These are phyloP conservation scores for Kodamaea laetipori DNA, from an alignment of 805 yeast species.

Conservation along the genomic window DNA sequence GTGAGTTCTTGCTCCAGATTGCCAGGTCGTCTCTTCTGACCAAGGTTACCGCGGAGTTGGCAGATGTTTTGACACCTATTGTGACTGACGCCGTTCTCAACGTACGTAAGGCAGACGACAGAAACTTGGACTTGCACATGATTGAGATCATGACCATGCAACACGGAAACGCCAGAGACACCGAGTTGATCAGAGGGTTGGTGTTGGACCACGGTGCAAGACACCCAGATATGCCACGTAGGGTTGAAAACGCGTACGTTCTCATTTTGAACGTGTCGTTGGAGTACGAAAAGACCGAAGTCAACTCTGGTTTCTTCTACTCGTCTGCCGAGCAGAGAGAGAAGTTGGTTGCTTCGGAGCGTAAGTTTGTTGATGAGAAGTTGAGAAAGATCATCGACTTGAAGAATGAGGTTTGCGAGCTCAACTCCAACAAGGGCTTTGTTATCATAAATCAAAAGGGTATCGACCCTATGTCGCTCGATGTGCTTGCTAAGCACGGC, in stretches of 20 bases:
- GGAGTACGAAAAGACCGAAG: slow-evolving; percentile 97
- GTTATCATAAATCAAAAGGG: slow-evolving; percentile 98
- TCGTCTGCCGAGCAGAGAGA: slow-evolving; percentile 96
- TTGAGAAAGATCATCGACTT: slow-evolving; percentile 87
- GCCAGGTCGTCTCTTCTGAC: slow-evolving; percentile 89
- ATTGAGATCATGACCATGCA: slow-evolving; percentile 98
- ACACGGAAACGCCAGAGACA: slow-evolving; percentile 81
- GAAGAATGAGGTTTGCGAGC: slow-evolving; percentile 87
- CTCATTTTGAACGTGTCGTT: slow-evolving; percentile 89
- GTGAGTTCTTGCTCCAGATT: slow-evolving; percentile 88
- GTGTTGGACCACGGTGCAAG: slow-evolving; percentile 98
- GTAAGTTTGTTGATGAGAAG: slow-evolving; percentile 93
- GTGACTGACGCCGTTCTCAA: slow-evolving; percentile 94
- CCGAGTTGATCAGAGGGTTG: slow-evolving; percentile 80
- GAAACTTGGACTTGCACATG: slow-evolving; percentile 86
- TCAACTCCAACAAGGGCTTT: slow-evolving; percentile 72
- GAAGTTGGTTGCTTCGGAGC: slow-evolving; percentile 87
- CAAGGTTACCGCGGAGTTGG: slow-evolving; percentile 74
- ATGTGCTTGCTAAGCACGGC: slow-evolving; percentile 87
- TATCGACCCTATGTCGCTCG: slow-evolving; percentile 96
- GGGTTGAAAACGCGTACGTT: slow-evolving; percentile 78
- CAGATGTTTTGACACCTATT: slow-evolving; percentile 84
- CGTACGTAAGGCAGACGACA: slow-evolving; percentile 53
- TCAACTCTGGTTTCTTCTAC: slow-evolving; percentile 92
- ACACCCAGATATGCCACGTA: slow-evolving; percentile 98